A percentile compares a stretch with the other conserved stretches of the same genome.
Evolutionary conservation across 352 stramenopile genomes (phyloP).

Genomic region (Globisporangium paroecandrum): DNA sequence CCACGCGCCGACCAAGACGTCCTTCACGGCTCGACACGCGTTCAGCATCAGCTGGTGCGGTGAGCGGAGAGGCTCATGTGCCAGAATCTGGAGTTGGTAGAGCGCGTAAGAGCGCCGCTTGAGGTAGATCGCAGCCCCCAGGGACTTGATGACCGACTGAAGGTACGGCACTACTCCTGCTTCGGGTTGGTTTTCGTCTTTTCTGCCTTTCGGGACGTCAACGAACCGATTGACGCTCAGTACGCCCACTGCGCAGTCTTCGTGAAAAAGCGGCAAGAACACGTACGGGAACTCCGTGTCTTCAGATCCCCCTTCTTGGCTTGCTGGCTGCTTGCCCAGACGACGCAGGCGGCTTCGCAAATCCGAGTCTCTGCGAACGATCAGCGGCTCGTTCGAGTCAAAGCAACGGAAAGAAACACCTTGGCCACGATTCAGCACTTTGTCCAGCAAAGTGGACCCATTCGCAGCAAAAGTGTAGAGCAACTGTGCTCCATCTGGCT

Average conservation of each 20-base stretch:
- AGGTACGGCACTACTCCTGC: conserved; percentile 57
- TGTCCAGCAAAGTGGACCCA: conserved; percentile 31
- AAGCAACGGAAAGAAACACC: conserved; percentile 59
- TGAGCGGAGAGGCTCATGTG: conserved; percentile 40
- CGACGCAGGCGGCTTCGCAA: conserved; percentile 29
- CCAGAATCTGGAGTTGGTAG: conserved; percentile 36
- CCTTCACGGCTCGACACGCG: conserved; percentile 36
- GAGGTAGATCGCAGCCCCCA: conserved; percentile 55
- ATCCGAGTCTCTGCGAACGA: conserved; percentile 38
- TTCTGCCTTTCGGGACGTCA: conserved; percentile 48
- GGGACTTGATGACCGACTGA: conserved; percentile 27
- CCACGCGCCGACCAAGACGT: conserved; percentile 44
- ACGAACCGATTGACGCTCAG: conserved; percentile 60
- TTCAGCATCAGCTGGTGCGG: conserved; percentile 55
- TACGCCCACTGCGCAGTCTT: conserved; percentile 57
- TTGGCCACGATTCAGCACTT: conserved; percentile 39
- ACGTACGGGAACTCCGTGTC: conserved; percentile 43
- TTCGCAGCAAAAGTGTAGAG: conserved; percentile 48
- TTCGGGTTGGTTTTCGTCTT: conserved; percentile 63
- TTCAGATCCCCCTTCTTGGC: not conserved
- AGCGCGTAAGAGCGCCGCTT: conserved; percentile 55
- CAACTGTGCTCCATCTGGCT: conserved; percentile 38
- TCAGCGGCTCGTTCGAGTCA: conserved; percentile 33
- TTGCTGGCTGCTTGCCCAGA: conserved; percentile 15
- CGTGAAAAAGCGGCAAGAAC: conserved; percentile 62